phyloP scores from a whole-genome alignment of 257 asterid species.

The Solanum pimpinellifolium region DNA sequence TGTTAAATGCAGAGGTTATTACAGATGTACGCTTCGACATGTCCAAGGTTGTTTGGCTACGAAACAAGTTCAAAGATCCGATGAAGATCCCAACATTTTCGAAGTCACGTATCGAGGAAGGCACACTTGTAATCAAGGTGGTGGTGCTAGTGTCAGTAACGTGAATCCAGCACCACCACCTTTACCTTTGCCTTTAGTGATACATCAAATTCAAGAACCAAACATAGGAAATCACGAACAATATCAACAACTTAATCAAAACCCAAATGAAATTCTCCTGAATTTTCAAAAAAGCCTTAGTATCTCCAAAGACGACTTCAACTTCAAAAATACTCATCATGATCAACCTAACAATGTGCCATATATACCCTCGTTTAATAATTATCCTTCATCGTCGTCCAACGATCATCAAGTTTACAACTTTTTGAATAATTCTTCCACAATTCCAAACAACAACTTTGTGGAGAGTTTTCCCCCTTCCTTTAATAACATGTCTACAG shows the following conservation, averaged over 20 bases:
- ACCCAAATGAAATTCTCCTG: constrained; percentile 5
- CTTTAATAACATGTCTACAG: background rate
- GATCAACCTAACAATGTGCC: constrained; percentile 12
- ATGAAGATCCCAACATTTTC: constrained; percentile 25
- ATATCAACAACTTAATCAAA: constrained; percentile 5
- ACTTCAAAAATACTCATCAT: background rate
- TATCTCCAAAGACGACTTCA: constrained; percentile 11
- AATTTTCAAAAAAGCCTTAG: constrained; percentile 34
- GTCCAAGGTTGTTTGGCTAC: constrained; percentile 38
- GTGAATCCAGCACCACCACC: background rate
- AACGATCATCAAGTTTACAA: constrained; percentile 5
- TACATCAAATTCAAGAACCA: constrained; percentile 6
- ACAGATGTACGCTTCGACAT: constrained; percentile 30
- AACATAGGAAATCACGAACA: constrained; percentile 5
- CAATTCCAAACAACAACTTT: background rate
- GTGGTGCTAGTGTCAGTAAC: background rate
- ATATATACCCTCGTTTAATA: background rate
- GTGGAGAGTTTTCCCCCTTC: background rate
- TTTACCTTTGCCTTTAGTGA: background rate
- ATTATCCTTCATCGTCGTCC: constrained; percentile 4
- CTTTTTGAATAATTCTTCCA: background rate
- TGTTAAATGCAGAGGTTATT: constrained; percentile 28
- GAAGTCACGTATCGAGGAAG: constrained; percentile 29
- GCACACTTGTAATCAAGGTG: constrained; percentile 28
- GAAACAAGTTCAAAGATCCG: constrained; percentile 35